phyloP scores from a whole-genome alignment of 352 stramenopile species.

The Globisporangium polare region DNA sequence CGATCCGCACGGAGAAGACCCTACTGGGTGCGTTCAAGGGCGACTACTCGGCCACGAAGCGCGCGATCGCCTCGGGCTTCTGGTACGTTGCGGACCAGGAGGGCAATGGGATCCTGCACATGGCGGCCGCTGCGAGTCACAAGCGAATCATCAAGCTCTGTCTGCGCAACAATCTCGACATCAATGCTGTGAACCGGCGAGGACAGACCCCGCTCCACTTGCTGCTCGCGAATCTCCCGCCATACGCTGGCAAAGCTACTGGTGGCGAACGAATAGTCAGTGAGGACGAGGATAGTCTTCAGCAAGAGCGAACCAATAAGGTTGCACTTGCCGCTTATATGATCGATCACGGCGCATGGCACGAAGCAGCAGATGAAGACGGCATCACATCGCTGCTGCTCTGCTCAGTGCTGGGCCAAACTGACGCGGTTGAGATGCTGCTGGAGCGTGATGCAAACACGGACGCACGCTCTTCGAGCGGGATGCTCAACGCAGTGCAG shows the following conservation, averaged over 20 bases:
- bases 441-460: conserved; percentile 63
- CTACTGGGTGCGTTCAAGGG: conserved; percentile 68
- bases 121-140: conserved; percentile 55
- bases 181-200: conserved; percentile 60
- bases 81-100: conserved; percentile 50
- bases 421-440: conserved; percentile 60
- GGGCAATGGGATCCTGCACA: conserved; percentile 70
- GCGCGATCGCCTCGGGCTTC: conserved; percentile 43
- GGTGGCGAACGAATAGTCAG: background rate
- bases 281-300: conserved; percentile 10
- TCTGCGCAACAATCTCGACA: conserved; percentile 64
- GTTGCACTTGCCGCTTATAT: conserved; percentile 68
- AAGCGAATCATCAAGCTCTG: conserved; percentile 84
- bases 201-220: conserved; percentile 67
- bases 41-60: conserved; percentile 67
- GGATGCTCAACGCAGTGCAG: conserved; percentile 43
- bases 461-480: conserved; percentile 29
- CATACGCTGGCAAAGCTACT: background rate
- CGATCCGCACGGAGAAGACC: conserved; percentile 47
- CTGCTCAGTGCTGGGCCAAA: conserved; percentile 52
- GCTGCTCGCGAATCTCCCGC: conserved; percentile 55
- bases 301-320: conserved; percentile 27
- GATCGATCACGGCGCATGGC: conserved; percentile 84
- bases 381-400: conserved; percentile 64
- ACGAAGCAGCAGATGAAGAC: conserved; percentile 62